Conservation (phyloP, 371 early-diverging fungal genomes). For the Actinomortierella wolfii region DNA sequence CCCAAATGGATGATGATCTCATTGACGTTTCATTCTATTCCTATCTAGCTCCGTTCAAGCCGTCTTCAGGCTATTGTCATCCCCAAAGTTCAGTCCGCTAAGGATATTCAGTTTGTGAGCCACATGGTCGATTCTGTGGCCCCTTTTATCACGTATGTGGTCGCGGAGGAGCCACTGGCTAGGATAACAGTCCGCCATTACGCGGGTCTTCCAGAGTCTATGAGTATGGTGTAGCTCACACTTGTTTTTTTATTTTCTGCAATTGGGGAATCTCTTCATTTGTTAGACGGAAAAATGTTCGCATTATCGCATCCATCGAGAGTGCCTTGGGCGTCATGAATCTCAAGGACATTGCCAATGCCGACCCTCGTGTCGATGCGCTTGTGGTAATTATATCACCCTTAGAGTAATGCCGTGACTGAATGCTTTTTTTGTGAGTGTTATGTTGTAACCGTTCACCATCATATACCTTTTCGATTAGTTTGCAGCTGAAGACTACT, state of each 20-base stretch:
- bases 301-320: constrained; percentile 86
- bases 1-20: neutral
- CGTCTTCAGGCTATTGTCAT: constrained; percentile 83
- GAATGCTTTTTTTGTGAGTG: too few species aligned
- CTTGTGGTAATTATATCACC: constrained; percentile 59
- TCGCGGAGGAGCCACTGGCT: neutral
- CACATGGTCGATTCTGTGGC: constrained; percentile 81
- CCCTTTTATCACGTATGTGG: constrained; percentile 66
- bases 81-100: constrained; percentile 85
- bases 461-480: constrained; percentile 21
- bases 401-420: neutral
- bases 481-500: constrained; percentile 96
- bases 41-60: constrained; percentile 65
- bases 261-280: too few species aligned
- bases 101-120: constrained; percentile 80
- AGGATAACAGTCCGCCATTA: neutral
- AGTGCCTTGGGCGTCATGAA: constrained; percentile 88
- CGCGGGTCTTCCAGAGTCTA: neutral
- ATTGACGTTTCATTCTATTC: neutral
- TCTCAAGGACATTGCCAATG: constrained; percentile 76
- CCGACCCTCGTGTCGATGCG: constrained; percentile 76
- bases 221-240: neutral
- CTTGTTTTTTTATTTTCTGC: neutral
- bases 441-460: too few species aligned
- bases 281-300: constrained; percentile 71